These are phyloP conservation scores for Fusarium miscanthi DNA, from an alignment of 2,329 filamentous ascomycete species.

Conservation along the genomic window DNA sequence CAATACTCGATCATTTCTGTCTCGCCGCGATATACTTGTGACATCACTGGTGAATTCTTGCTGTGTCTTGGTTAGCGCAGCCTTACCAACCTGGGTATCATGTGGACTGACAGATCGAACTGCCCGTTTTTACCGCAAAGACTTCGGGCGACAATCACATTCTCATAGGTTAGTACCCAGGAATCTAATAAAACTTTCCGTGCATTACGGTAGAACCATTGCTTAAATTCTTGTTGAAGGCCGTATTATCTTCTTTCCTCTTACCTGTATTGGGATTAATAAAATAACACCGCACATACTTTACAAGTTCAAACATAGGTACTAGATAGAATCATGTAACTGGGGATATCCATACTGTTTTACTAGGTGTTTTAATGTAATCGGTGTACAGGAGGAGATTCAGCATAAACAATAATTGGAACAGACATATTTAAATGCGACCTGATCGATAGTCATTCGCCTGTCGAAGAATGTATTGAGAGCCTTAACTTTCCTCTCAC, in stretches of 20 bases:
- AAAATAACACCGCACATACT: not conserved
- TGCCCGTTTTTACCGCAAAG: no score
- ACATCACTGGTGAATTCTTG: not conserved
- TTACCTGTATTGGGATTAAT: not conserved
- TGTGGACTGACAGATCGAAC: no score
- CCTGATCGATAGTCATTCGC: not conserved
- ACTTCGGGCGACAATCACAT: no score
- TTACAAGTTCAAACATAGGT: no score
- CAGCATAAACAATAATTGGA: no score
- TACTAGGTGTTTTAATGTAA: no score
- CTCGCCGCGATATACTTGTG: not conserved
- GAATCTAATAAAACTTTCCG: not conserved
- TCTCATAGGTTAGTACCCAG: not conserved
- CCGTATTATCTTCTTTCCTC: not conserved
- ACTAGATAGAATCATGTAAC: not conserved
- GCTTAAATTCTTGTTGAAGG: no score
- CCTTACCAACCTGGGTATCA: not conserved
- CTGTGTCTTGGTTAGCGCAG: not conserved
- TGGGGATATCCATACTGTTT: no score
- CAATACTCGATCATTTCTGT: not conserved
- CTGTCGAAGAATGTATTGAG: no score
- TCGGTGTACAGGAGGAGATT: no score
- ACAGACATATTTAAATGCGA: no score
- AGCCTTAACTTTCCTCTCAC: not conserved
- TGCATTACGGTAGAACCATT: not conserved